Base-by-base conservation (phyloP, 1,284 basidiomycete genomes). In the Sanguinoderma infundibulare region DNA sequence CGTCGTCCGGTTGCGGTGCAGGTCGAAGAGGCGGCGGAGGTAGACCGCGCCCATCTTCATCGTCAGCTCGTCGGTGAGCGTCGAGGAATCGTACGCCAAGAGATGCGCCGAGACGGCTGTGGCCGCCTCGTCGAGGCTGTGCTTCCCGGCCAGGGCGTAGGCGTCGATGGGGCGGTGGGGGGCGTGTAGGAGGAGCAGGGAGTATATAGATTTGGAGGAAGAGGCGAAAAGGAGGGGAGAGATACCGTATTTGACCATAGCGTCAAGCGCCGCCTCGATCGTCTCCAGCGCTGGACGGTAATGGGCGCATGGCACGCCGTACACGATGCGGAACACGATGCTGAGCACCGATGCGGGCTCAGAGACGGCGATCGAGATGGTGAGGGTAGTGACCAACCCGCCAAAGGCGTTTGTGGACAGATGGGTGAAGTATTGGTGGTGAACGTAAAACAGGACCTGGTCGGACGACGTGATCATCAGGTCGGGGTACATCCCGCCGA, bases 81-180 rank as follows among this genome's bases (percentile, higher is more conserved):
- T 36, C 1, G 70, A 53, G 12, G 77, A 62, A 22, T 70, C 51
- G 49, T 70, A 70, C 26, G 74, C 66, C 6, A 79, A 71, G 14
- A 78, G 75, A 55, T 74, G 72, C 4, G 70, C 60, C 36, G 77
- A 78, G n/a, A 72, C 66, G 7, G 72, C 62, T 3, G 74, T 69
- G 1, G 78, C 79, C 47, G 78, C 70, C 7, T 69, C 68, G 24
- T 73, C 66, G 17, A 79, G 69, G 38, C 66, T 63, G 57, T 76
- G 64, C 28, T 68, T 46, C 4, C 72, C 77, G 2, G 78, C 77
- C 28, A 77, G 59, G 1, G 77, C 70, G 65, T 76, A 80, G n/a
- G 75, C 67, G 7, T 77, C 69, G n/a, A 79, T 66, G 4, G 77
- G 73, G 1, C 68, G 64, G 12, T 55, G 40, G 1, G 72, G 72